phyloP scores from a whole-genome alignment of 805 yeast genomes.

The Lachancea cidri region DNA sequence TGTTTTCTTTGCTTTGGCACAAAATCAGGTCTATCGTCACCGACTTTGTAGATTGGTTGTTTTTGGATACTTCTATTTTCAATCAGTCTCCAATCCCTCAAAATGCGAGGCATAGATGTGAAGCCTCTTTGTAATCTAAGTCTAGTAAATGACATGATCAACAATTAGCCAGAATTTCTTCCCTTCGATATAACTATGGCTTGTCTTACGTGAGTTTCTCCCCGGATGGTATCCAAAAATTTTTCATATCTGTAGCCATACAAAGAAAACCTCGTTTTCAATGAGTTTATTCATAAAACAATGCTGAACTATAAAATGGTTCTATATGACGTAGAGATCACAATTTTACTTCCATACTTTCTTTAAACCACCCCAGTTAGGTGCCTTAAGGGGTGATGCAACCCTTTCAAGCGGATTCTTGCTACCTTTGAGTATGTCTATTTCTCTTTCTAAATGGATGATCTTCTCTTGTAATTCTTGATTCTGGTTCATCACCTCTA shows the following conservation, averaged over 20 bases:
- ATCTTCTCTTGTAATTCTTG: slow-evolving; percentile 51
- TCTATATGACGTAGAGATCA: neutral
- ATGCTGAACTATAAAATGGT: neutral
- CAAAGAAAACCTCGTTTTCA: neutral
- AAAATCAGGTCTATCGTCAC: slow-evolving; percentile 46
- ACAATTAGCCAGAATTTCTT: too few relatives aligned
- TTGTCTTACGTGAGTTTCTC: too few relatives aligned
- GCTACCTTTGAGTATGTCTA: slow-evolving; percentile 35
- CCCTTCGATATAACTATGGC: too few relatives aligned
- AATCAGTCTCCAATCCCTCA: slow-evolving; percentile 40
- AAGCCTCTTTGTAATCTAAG: slow-evolving; percentile 17
- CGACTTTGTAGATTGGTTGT: slow-evolving; percentile 43
- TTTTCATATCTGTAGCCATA: neutral
- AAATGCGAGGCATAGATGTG: slow-evolving; percentile 12
- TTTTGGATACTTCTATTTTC: slow-evolving; percentile 44
- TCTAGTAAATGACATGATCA: slow-evolving; percentile 6
- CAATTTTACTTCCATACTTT: slow-evolving; percentile 6
- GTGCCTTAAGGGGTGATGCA: neutral
- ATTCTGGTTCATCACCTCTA: slow-evolving; percentile 63
- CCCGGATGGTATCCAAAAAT: neutral
- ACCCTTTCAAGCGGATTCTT: slow-evolving; percentile 8
- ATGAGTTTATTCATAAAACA: neutral
- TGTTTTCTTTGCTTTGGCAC: slow-evolving; percentile 41
- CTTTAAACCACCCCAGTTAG: slow-evolving; percentile 5
- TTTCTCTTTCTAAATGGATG: slow-evolving; percentile 38